Evolutionary conservation across 805 yeast species (phyloP).

Genomic region (Saturnispora galanensis): DNA sequence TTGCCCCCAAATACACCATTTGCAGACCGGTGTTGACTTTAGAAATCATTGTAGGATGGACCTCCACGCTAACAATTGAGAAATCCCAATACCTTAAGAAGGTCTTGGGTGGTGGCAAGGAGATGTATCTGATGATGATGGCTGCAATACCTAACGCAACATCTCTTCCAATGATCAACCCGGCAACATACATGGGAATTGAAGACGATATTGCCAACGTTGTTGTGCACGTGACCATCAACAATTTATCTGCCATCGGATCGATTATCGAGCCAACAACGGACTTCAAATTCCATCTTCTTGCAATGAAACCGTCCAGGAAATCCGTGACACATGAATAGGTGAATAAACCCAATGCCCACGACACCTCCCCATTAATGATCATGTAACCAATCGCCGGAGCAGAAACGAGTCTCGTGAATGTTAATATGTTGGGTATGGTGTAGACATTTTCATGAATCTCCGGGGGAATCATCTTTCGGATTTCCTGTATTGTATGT

Average conservation of each 20-base stretch:
- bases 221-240: constrained; percentile 79
- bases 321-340: constrained; percentile 89
- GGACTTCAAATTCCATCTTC: constrained; percentile 65
- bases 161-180: constrained; percentile 77
- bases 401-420: constrained; percentile 69
- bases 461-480: constrained; percentile 24
- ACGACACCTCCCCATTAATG: constrained; percentile 47
- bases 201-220: constrained; percentile 58
- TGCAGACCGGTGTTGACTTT: constrained; percentile 87
- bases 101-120: constrained; percentile 71
- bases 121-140: constrained; percentile 55
- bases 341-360: constrained; percentile 64
- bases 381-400: constrained; percentile 81
- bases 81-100: constrained; percentile 68
- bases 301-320: constrained; percentile 85
- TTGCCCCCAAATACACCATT: constrained; percentile 73
- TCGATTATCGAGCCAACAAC: constrained; percentile 86
- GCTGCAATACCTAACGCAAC: constrained; percentile 63
- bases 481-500: constrained; percentile 21
- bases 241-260: constrained; percentile 88
- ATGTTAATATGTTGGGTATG: constrained; percentile 76
- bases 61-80: constrained; percentile 71
- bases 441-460: constrained; percentile 61
- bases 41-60: constrained; percentile 77
- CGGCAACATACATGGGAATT: constrained; percentile 64